Base-by-base conservation (phyloP, 2,329 filamentous ascomycete species). In the Aphanocladium album region DNA sequence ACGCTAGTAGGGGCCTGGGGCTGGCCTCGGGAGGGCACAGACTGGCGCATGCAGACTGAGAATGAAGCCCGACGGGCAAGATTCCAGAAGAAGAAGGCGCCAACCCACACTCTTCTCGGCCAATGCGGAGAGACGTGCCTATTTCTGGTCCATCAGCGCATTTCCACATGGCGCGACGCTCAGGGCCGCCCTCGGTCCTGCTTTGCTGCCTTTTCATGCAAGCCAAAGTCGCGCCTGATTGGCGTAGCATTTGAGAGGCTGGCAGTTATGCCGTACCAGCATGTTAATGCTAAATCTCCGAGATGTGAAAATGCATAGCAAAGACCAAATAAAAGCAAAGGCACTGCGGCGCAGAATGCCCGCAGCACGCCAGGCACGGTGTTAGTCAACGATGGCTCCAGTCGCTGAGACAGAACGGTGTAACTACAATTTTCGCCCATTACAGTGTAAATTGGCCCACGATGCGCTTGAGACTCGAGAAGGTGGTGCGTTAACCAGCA, bases 41-140 rank as follows among this genome's bases (percentile, higher is more conserved):
- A 17, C n/a, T 14, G 47, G 25, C 7, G 45, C 55, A 41, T 27
- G 12, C 21, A 51, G 45, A 46, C 56, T 51, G 56, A 58, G 56
- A 45, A 50, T 35, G 25, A 58, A 58, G 56, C 56, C 56, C 49
- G 27, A 30, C 45, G 19, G 17, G 55, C 55, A 37, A 43, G 23
- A 23, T 45, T 47, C 54, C 54, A 46, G 54, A 57, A 47, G 54
- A 21, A 57, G 54, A 46, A 58, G 56, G 33, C 25, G 46, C n/a
- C 5, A 57, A 39, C 4, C 54, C n/a, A n/a, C 17, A n/a, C n/a
- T 17, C 8, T 30, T 54, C n/a, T 30, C 37, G 39, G 41, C 41
- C 41, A 6, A 11, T 16, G 19, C 23, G 46, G 46, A 49, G 23
- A 5, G 27, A 9, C 7, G 46, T 16, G 23, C 21, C 41, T 23